A percentile compares a stretch with the other conserved stretches of the same genome.
These are phyloP conservation scores for Metschnikowia lochheadii DNA, from an alignment of 805 yeast genomes.

Conservation along the genomic window DNA sequence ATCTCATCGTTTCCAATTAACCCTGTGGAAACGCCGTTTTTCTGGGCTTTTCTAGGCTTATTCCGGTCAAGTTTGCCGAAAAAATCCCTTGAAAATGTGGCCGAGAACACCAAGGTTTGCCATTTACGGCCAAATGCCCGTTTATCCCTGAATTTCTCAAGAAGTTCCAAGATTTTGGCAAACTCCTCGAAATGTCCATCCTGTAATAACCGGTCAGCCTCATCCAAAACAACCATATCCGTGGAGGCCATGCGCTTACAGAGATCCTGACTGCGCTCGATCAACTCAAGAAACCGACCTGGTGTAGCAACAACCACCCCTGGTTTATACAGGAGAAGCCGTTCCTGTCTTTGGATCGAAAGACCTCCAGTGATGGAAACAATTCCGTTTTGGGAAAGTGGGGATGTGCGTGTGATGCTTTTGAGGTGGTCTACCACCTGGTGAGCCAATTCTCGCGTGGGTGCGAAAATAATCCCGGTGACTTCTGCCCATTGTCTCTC, in stretches of 20 bases:
- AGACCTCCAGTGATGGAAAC: slow-evolving; percentile 90
- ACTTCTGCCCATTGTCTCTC: not conserved
- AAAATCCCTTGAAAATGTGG: slow-evolving; percentile 82
- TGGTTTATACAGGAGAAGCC: slow-evolving; percentile 70
- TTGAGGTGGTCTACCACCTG: slow-evolving; percentile 84
- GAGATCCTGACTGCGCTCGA: slow-evolving; percentile 55
- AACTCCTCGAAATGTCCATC: slow-evolving; percentile 96
- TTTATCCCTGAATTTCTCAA: slow-evolving; percentile 48
- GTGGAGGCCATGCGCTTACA: slow-evolving; percentile 41
- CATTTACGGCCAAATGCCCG: slow-evolving; percentile 43
- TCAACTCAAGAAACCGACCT: slow-evolving; percentile 82
- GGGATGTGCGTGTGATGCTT: slow-evolving; percentile 48
- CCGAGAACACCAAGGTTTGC: slow-evolving; percentile 93
- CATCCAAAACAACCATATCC: slow-evolving; percentile 72
- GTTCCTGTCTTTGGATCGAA: slow-evolving; percentile 87
- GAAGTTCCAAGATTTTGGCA: slow-evolving; percentile 67
- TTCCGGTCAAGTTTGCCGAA: slow-evolving; percentile 64
- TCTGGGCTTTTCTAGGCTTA: slow-evolving; percentile 4
- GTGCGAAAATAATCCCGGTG: slow-evolving; percentile 80
- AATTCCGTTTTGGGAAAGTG: slow-evolving; percentile 52
- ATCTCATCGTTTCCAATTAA: slow-evolving; percentile 54
- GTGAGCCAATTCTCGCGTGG: slow-evolving; percentile 94
- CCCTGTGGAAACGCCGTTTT: slow-evolving; percentile 10
- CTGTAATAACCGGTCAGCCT: slow-evolving; percentile 91
- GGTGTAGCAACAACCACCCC: slow-evolving; percentile 91